Evolutionary conservation across 352 stramenopile species (phyloP).

Genomic region (Globisporangium uncinulatum): DNA sequence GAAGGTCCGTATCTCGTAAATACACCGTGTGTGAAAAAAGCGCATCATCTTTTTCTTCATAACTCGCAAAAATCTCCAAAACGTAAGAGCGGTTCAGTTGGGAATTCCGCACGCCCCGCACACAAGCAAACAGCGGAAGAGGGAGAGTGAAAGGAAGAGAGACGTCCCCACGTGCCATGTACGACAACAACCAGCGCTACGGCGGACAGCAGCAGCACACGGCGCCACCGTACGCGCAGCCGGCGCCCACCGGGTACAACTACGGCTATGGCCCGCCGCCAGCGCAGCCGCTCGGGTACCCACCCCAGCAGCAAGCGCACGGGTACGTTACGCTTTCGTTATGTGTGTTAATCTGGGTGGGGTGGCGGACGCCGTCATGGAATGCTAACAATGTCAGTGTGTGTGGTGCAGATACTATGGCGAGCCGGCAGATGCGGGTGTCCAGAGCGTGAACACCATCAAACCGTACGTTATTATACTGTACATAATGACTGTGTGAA

Average conservation of each 20-base stretch:
- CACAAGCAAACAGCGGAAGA: neutral
- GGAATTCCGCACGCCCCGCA: neutral
- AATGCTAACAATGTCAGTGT: neutral
- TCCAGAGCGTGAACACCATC: conserved; percentile 53
- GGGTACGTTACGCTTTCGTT: neutral
- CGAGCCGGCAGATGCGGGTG: conserved; percentile 22
- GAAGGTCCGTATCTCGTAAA: no score
- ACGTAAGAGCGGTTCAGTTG: no score
- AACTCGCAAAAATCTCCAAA: neutral
- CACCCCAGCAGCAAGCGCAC: conserved; percentile 14
- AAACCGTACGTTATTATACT: conserved; percentile 45
- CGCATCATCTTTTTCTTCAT: neutral
- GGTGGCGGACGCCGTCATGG: no score
- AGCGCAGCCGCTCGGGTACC: conserved; percentile 12
- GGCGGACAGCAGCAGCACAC: conserved; percentile 9
- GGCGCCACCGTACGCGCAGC: conserved; percentile 26
- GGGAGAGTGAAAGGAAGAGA: neutral
- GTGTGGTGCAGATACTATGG: conserved; percentile 25
- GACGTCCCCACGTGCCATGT: conserved; percentile 16
- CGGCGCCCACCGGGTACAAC: conserved; percentile 1
- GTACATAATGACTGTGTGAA: neutral
- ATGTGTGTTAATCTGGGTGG: neutral
- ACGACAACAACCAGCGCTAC: conserved; percentile 22
- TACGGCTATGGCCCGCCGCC: conserved; percentile 12
- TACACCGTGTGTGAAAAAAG: no score